phyloP scores from a whole-genome alignment of 495 filamentous ascomycete species.

The Geopyxis carbonaria region DNA sequence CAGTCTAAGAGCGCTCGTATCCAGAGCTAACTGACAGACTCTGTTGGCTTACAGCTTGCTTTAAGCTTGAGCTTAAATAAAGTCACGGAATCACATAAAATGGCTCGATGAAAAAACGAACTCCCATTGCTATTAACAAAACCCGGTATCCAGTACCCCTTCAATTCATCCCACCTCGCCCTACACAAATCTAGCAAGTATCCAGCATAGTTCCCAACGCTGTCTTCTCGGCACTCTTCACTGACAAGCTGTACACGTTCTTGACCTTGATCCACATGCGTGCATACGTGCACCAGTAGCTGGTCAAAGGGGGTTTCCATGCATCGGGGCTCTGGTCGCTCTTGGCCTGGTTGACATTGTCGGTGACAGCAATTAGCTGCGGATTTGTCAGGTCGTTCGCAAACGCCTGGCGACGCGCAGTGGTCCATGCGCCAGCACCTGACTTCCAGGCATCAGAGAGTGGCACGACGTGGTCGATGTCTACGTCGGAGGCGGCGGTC shows the following conservation, averaged over 20 bases:
- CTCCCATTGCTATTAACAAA: too few relatives aligned
- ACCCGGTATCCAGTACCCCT: too few relatives aligned
- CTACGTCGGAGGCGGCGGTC: constrained; percentile 44
- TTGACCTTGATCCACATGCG: constrained; percentile 56
- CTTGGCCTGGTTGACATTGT: constrained; percentile 54
- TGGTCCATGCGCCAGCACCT: constrained; percentile 39
- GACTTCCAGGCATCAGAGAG: constrained; percentile 51
- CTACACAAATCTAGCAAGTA: constrained; percentile 39
- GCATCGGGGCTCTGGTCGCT: constrained; percentile 49
- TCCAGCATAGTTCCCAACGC: constrained; percentile 47
- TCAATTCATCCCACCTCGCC: too few relatives aligned
- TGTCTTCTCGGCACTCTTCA: constrained; percentile 44
- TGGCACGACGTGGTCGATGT: constrained; percentile 65
- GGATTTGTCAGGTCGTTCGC: constrained; percentile 57
- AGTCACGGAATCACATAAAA: too few relatives aligned
- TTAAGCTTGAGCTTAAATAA: too few relatives aligned
- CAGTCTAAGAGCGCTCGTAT: too few relatives aligned
- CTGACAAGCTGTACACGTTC: constrained; percentile 39
- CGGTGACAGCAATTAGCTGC: constrained; percentile 57
- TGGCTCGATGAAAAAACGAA: too few relatives aligned
- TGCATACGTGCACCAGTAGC: constrained; percentile 62
- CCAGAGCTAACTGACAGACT: too few relatives aligned
- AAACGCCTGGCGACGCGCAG: constrained; percentile 41
- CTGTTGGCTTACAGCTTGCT: too few relatives aligned
- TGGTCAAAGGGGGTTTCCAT: constrained; percentile 52